Percentiles rank a stretch among this genome's conserved stretches.
Conservation (phyloP, 441 rosid genomes). For the Brassica balearica region DNA sequence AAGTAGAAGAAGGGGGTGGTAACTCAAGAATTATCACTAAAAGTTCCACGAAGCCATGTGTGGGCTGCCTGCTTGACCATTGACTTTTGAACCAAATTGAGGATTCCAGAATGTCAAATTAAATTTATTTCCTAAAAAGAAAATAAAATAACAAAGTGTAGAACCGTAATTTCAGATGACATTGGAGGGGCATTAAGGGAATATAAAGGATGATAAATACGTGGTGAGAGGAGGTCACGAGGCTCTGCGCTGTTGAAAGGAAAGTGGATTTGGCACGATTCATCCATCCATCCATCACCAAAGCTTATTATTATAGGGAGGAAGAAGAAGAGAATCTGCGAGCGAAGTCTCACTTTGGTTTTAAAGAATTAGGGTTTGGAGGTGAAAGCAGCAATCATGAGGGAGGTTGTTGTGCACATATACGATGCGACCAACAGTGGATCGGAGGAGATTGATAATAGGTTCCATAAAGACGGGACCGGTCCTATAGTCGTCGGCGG, state of each 20-base stretch:
- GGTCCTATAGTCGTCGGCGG: constrained; percentile 52
- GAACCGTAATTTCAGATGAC: neutral
- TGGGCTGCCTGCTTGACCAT: neutral
- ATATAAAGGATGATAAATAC: constrained; percentile 42
- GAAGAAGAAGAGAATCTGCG: constrained; percentile 29
- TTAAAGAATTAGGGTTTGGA: constrained; percentile 39
- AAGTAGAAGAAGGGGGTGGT: neutral
- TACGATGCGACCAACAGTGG: constrained; percentile 98
- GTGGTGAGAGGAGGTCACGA: constrained; percentile 49
- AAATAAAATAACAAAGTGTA: no score
- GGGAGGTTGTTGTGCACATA: constrained; percentile 84
- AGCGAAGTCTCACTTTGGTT: constrained; percentile 3
- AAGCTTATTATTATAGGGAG: neutral
- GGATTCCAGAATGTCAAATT: no score
- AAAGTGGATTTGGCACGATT: constrained; percentile 6
- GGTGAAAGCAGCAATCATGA: constrained; percentile 48
- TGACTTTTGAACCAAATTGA: neutral
- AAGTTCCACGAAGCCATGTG: neutral
- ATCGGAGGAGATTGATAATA: constrained; percentile 79
- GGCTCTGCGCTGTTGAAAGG: constrained; percentile 39
- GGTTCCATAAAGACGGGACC: constrained; percentile 92
- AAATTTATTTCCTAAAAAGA: neutral
- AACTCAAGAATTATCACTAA: neutral
- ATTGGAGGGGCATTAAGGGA: constrained; percentile 38
- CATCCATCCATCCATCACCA: neutral